Percentiles rank a stretch among this genome's conserved stretches.
Evolutionary conservation across 192 early-diverging fungal genomes (phyloP).

Genomic region (Backusella tuberculispora): DNA sequence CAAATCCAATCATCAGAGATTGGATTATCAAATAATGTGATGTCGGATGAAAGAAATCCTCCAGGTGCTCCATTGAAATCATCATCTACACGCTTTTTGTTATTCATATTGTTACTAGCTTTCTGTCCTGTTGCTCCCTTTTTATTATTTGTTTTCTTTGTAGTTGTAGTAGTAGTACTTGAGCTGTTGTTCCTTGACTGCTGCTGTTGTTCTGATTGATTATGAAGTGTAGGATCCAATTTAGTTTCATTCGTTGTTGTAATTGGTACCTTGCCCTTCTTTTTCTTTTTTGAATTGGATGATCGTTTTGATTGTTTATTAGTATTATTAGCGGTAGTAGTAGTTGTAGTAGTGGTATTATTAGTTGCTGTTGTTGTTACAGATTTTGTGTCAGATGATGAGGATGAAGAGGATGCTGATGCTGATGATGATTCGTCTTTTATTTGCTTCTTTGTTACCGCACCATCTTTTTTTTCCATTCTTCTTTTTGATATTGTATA

Average conservation of each 20-base stretch:
- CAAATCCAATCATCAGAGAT: conserved; percentile 32
- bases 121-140: neutral
- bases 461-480: no score
- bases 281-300: conserved; percentile 17
- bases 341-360: no score
- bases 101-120: neutral
- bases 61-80: neutral
- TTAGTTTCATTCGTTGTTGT: neutral
- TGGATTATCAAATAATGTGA: conserved; percentile 17
- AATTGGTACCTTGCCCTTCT: conserved; percentile 10
- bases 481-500: neutral
- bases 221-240: neutral
- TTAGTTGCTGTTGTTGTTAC: neutral
- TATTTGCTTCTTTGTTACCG: neutral
- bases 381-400: conserved; percentile 7
- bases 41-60: conserved; percentile 22
- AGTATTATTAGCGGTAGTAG: neutral
- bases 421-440: neutral
- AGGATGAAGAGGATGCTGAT: neutral
- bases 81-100: neutral
- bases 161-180: no score
- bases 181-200: neutral
- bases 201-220: neutral
- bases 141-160: neutral
- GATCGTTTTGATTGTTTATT: conserved; percentile 1